phyloP scores from a whole-genome alignment of 768 basidiomycete genomes.

The Boletus vermiculosoides region DNA sequence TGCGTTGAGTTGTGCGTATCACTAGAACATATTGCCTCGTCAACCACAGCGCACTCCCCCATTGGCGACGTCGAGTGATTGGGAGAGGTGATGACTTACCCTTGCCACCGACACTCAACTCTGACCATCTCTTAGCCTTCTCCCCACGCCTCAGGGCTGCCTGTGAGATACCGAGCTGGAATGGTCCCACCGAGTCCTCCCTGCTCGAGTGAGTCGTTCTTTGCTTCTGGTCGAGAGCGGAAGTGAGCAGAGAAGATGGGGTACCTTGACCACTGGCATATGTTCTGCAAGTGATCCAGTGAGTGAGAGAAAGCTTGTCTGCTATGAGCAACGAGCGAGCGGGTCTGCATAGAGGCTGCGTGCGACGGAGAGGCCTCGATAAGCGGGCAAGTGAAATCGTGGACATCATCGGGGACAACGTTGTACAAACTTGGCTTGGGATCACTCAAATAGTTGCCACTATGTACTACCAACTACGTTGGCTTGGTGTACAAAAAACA shows the following conservation, averaged over 20 bases:
- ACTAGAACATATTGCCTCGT: slow-evolving; percentile 6
- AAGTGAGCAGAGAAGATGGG: slow-evolving; percentile 55
- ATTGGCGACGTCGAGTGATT: not conserved
- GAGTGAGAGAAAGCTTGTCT: not conserved
- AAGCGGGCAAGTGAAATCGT: slow-evolving; percentile 4
- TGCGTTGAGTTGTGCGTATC: slow-evolving; percentile 44
- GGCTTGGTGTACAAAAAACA: not conserved
- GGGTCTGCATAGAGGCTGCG: not conserved
- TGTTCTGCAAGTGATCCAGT: slow-evolving; percentile 17
- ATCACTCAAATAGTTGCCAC: not conserved
- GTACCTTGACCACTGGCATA: slow-evolving; percentile 51
- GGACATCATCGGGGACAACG: slow-evolving; percentile 12
- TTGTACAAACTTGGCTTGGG: slow-evolving; percentile 7
- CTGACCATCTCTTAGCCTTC: slow-evolving; percentile 73
- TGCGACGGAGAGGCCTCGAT: slow-evolving; percentile 7
- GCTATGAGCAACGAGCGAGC: not conserved
- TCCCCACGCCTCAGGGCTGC: slow-evolving; percentile 51
- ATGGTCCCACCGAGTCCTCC: slow-evolving; percentile 72
- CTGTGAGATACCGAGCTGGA: slow-evolving; percentile 68
- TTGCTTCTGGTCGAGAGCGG: slow-evolving; percentile 62
- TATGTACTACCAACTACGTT: not conserved
- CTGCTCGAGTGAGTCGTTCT: slow-evolving; percentile 35
- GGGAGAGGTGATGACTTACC: slow-evolving; percentile 40
- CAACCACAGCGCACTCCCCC: not conserved
- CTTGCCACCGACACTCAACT: slow-evolving; percentile 75